Percentiles rank a stretch among this genome's conserved stretches.
Evolutionary conservation across 2,329 filamentous ascomycete species (phyloP).

Genomic region (Trichocomaceae sp.): DNA sequence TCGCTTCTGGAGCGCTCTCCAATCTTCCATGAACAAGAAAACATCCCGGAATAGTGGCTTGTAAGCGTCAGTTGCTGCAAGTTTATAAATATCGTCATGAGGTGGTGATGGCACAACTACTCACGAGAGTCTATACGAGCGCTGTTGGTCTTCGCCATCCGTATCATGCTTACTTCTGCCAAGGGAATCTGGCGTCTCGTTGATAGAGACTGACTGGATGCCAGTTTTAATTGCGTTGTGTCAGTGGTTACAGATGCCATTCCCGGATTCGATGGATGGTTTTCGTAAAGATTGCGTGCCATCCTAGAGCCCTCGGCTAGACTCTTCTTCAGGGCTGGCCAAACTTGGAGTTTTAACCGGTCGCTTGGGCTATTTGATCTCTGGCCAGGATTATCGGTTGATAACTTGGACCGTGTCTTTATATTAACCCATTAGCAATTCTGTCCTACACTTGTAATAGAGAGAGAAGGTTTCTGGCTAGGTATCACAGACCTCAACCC

Average conservation of each 20-base stretch:
- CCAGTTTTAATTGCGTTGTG: slow-evolving; percentile 11
- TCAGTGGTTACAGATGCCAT: neutral
- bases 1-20: slow-evolving; percentile 20
- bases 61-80: neutral
- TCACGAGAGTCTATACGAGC: slow-evolving; percentile 23
- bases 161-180: slow-evolving; percentile 15
- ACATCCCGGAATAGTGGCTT: slow-evolving; percentile 25
- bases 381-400: neutral
- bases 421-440: neutral
- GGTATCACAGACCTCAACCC: slow-evolving; percentile 16
- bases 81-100: neutral
- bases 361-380: slow-evolving; percentile 13
- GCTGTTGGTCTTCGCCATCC: slow-evolving; percentile 18
- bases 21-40: slow-evolving; percentile 22
- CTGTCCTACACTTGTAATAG: neutral
- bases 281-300: slow-evolving; percentile 3
- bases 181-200: slow-evolving; percentile 19
- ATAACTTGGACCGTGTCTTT: neutral
- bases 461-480: neutral
- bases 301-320: slow-evolving; percentile 7
- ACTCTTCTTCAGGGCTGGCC: slow-evolving; percentile 20
- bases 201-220: slow-evolving; percentile 13
- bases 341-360: slow-evolving; percentile 17
- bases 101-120: slow-evolving; percentile 2
- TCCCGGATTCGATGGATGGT: neutral